phyloP scores from a whole-genome alignment of 169 alveolate species.

The Cryptosporidium meleagridis region DNA sequence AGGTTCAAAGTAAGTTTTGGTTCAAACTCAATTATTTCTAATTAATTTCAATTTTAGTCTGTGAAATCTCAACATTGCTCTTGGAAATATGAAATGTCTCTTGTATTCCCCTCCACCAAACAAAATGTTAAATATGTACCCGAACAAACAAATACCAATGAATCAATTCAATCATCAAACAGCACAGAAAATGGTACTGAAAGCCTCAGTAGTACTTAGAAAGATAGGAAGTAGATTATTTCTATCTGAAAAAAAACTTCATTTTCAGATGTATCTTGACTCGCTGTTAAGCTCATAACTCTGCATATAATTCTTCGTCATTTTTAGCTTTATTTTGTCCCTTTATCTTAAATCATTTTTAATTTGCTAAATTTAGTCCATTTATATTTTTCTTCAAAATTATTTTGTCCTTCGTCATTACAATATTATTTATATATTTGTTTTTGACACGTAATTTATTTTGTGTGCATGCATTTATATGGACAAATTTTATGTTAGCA shows the following conservation, averaged over 20 bases:
- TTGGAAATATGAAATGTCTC: slow-evolving; percentile 70
- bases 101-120: slow-evolving; percentile 34
- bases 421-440: too few relatives aligned
- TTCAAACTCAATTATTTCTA: neutral
- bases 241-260: neutral
- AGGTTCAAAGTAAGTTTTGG: slow-evolving; percentile 29
- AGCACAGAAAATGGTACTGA: slow-evolving; percentile 6
- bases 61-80: slow-evolving; percentile 24
- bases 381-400: too few relatives aligned
- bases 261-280: neutral
- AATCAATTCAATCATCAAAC: neutral
- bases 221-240: neutral
- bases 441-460: neutral
- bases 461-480: neutral
- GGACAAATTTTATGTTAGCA: neutral
- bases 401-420: too few relatives aligned
- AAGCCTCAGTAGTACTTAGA: neutral
- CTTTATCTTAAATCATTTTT: too few relatives aligned
- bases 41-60: slow-evolving; percentile 21
- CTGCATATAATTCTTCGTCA: neutral
- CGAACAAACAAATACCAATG: neutral
- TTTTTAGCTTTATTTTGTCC: too few relatives aligned
- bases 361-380: neutral
- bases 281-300: neutral
- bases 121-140: slow-evolving; percentile 29